phyloP scores from a whole-genome alignment of 192 early-diverging fungal genomes.

The Rhizophagus clarus region DNA sequence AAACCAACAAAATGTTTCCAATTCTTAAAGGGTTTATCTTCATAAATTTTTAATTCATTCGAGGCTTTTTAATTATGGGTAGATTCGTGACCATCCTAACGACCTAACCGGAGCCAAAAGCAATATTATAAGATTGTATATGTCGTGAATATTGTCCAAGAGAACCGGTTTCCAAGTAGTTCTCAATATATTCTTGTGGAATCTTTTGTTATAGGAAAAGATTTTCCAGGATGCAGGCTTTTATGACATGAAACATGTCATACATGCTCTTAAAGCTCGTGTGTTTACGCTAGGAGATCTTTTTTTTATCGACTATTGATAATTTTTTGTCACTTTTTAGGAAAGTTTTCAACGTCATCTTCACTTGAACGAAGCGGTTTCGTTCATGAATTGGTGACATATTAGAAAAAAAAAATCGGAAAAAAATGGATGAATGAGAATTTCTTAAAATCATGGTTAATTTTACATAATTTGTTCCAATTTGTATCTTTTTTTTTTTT shows the following conservation, averaged over 20 bases:
- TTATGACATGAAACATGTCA: conserved; percentile 33
- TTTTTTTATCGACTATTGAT: not conserved
- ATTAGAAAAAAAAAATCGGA: no score
- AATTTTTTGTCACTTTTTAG: not conserved
- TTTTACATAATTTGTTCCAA: no score
- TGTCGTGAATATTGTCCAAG: conserved; percentile 34
- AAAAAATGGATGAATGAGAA: no score
- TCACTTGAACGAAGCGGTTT: not conserved
- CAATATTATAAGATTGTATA: conserved; percentile 30
- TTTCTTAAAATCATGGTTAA: no score
- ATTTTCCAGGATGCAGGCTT: conserved; percentile 15
- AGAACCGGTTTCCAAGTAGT: conserved; percentile 16
- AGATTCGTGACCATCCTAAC: not conserved
- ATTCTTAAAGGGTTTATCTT: not conserved
- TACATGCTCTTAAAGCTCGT: conserved; percentile 15
- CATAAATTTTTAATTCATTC: conserved; percentile 8
- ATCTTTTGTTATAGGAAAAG: conserved; percentile 15
- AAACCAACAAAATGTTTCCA: no score
- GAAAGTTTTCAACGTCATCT: not conserved
- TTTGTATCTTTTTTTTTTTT: no score
- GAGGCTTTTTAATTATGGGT: conserved; percentile 30
- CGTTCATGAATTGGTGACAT: no score
- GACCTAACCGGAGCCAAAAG: conserved; percentile 20
- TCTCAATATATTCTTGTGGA: conserved; percentile 28
- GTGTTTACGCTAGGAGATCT: conserved; percentile 7